These are phyloP conservation scores for Endotrypanum monterogeii DNA, from an alignment of 208 protist genomes.

Conservation along the genomic window DNA sequence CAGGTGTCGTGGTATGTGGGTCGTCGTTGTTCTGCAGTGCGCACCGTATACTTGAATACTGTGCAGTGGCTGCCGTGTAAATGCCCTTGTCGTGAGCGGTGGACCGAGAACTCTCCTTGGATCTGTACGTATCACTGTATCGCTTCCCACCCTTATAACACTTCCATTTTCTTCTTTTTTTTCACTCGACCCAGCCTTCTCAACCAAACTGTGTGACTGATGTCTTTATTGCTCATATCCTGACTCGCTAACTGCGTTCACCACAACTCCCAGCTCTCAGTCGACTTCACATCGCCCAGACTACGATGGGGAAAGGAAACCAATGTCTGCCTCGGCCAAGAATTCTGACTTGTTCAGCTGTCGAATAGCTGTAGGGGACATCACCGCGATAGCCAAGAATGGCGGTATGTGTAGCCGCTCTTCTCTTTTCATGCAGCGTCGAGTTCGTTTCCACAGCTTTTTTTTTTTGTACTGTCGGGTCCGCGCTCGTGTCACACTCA, in stretches of 20 bases:
- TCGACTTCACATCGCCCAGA: not conserved
- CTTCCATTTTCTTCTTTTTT: conserved; percentile 5
- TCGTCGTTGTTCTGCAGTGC: not conserved
- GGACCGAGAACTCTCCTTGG: not conserved
- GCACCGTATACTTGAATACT: not conserved
- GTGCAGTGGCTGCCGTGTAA: not conserved
- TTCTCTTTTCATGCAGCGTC: conserved; percentile 46
- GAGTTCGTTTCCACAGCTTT: conserved; percentile 68
- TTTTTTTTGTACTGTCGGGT: too few species aligned
- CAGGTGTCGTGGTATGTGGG: not conserved
- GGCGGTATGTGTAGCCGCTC: conserved; percentile 65
- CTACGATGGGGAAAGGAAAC: not conserved
- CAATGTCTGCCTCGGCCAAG: conserved; percentile 24
- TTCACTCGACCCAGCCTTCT: not conserved
- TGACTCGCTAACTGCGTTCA: not conserved
- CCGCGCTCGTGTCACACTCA: too few species aligned
- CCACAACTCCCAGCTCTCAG: not conserved
- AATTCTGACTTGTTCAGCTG: conserved; percentile 59
- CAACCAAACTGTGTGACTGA: not conserved
- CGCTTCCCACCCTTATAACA: not conserved
- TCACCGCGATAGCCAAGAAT: conserved; percentile 65
- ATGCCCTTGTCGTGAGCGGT: not conserved
- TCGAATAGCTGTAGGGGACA: conserved; percentile 45
- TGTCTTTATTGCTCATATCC: not conserved
- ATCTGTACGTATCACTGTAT: not conserved